Conservation (phyloP, 2,329 filamentous ascomycete genomes). For the Cladosporium oxysporum region DNA sequence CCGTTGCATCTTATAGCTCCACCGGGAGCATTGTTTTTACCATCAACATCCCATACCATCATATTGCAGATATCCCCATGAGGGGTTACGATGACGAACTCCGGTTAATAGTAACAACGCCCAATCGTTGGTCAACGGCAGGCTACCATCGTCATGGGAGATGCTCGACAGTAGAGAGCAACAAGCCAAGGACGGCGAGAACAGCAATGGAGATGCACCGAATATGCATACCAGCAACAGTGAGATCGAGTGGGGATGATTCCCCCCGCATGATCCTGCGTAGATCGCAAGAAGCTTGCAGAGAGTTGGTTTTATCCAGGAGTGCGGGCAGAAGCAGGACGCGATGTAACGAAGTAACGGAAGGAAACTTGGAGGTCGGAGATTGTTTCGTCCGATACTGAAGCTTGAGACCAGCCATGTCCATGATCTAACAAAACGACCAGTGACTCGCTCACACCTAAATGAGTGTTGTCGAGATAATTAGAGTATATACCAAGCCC, state of each 20-base stretch:
- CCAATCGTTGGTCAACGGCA: neutral
- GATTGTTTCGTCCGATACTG: neutral
- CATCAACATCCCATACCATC: neutral
- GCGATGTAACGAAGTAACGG: neutral
- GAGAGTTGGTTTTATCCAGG: neutral
- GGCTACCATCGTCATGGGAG: neutral
- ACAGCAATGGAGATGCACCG: neutral
- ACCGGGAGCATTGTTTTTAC: neutral
- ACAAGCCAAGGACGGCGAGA: neutral
- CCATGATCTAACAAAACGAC: neutral
- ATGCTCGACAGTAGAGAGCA: neutral
- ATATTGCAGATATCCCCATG: neutral
- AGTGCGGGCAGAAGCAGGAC: neutral
- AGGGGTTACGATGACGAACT: neutral
- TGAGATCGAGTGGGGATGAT: neutral
- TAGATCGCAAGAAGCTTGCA: neutral
- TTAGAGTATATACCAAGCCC: neutral
- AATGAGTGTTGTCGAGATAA: neutral
- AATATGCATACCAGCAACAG: neutral
- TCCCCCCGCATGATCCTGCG: slow-evolving; percentile 1
- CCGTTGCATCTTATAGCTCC: neutral
- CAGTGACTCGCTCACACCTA: neutral
- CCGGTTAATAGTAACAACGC: neutral
- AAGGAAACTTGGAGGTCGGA: neutral
- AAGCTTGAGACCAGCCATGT: neutral